These are phyloP conservation scores for Vitrella brassicaformis DNA, from an alignment of 73 alveolate genomes.

Conservation along the genomic window DNA sequence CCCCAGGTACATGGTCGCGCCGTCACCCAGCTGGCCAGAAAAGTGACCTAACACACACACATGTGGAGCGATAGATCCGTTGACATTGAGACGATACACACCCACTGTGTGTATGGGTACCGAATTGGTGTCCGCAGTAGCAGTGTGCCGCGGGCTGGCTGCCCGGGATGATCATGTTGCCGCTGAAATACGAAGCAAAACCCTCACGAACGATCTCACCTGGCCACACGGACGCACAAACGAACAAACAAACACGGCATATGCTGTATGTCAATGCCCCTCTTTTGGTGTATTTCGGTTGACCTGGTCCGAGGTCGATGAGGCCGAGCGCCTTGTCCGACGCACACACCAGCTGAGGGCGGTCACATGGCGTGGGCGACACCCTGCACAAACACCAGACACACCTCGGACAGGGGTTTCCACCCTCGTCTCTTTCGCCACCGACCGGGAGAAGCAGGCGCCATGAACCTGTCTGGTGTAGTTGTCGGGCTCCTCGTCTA, in stretches of 20 bases:
- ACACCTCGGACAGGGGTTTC: too few relatives aligned
- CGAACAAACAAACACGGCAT: background rate
- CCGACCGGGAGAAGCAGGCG: background rate
- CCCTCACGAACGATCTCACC: background rate
- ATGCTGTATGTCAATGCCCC: background rate
- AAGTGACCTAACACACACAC: slow-evolving; percentile 22
- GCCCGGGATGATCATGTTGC: slow-evolving; percentile 35
- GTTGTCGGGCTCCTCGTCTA: background rate
- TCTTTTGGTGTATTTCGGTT: background rate
- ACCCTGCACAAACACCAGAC: background rate
- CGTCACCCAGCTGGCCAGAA: slow-evolving; percentile 57
- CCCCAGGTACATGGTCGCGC: slow-evolving; percentile 47
- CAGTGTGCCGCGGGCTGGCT: slow-evolving; percentile 37
- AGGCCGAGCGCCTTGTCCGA: background rate
- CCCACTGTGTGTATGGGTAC: background rate
- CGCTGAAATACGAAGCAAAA: slow-evolving; percentile 28
- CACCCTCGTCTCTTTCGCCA: background rate
- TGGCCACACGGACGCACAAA: background rate
- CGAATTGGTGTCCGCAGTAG: slow-evolving; percentile 51
- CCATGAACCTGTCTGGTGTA: background rate
- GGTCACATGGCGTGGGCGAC: background rate
- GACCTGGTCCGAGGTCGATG: background rate
- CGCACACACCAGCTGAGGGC: background rate
- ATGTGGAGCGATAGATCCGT: background rate
- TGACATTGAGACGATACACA: background rate